Evolutionary conservation across 2,329 filamentous ascomycete genomes (phyloP).

Genomic region (Sclerotinia subarctica): DNA sequence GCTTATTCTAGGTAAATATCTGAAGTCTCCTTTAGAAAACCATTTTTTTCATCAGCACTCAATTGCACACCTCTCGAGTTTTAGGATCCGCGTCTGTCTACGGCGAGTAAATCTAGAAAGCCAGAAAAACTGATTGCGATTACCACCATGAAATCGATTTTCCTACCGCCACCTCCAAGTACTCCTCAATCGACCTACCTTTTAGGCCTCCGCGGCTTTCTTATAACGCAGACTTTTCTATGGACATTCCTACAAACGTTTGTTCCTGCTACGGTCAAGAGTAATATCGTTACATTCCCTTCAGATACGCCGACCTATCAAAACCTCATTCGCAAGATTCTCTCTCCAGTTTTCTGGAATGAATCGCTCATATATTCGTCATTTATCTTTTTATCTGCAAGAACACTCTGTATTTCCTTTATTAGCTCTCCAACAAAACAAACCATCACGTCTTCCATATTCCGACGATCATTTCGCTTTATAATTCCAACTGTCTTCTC

Average conservation of each 20-base stretch:
- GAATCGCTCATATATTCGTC: slow-evolving; percentile 45
- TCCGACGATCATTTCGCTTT: slow-evolving; percentile 44
- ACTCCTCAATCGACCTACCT: slow-evolving; percentile 9
- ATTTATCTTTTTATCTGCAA: slow-evolving; percentile 46
- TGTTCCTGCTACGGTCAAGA: slow-evolving; percentile 42
- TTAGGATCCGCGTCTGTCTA: too few species aligned
- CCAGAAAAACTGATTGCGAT: neutral
- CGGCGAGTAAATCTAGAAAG: neutral
- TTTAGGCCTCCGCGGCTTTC: slow-evolving; percentile 12
- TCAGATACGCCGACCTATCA: slow-evolving; percentile 42
- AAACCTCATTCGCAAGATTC: slow-evolving; percentile 43
- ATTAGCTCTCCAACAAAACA: slow-evolving; percentile 39
- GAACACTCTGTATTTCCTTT: slow-evolving; percentile 44
- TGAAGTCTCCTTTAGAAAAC: neutral
- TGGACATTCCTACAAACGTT: slow-evolving; percentile 47
- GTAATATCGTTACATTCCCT: slow-evolving; percentile 32
- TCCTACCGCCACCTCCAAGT: neutral
- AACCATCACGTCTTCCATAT: slow-evolving; percentile 42
- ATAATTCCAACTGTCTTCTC: slow-evolving; percentile 43
- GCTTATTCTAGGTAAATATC: neutral
- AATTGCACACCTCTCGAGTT: neutral
- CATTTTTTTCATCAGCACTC: neutral
- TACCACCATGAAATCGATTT: neutral
- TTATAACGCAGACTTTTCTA: slow-evolving; percentile 42
- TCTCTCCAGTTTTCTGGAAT: slow-evolving; percentile 46